Base-by-base conservation (phyloP, 192 early-diverging fungal genomes). In the Coemansia sp. region DNA sequence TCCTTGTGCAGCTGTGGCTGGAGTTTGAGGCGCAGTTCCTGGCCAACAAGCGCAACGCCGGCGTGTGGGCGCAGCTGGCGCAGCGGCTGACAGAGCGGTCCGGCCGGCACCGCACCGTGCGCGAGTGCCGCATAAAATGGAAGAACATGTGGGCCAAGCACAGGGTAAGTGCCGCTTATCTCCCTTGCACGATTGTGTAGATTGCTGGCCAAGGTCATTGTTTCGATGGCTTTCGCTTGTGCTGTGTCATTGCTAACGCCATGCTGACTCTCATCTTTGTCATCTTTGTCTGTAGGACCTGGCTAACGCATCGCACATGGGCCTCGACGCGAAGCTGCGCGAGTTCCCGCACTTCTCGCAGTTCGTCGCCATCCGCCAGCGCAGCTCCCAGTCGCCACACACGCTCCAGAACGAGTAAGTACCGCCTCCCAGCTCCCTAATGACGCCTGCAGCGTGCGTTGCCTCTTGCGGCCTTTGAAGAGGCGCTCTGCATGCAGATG, bases 91-190 rank as follows among this genome's bases (percentile, higher is more conserved):
- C 77, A 2, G 72, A 80, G 31, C 67, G 59, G 27, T 74, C 77
- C 2, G 77, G 72, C 7, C 63, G 77, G 14, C 67, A 68, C 29
- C 77, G 77, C 53, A 74, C 67, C 4, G 77, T 80, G 25, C 77
- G 77, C 55, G 77, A 80, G 65, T 80, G 77, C 59, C 77, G 77
- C 27, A 80, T 80, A 22, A 80, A 80, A 47, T 80, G 77, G 77
- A 80, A 80, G 62, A 80, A 80, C 62, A 80, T 80, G 77, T 80
- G 77, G 77, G 77, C 77, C 23, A 80, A 80, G 55, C 77, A 80
- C 59, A 70, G 77, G 63, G 77, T 80, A 74, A 70, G 76, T 67
- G 5, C 42, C n/a, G n/a, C n/a, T n/a, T n/a, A n/a, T n/a, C n/a
- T n/a, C n/a, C n/a, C n/a, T n/a, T n/a, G n/a, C n/a, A n/a, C n/a